Evolutionary conservation across 1,284 basidiomycete genomes (phyloP).

Genomic region (Cryptococcus jaspeensis): DNA sequence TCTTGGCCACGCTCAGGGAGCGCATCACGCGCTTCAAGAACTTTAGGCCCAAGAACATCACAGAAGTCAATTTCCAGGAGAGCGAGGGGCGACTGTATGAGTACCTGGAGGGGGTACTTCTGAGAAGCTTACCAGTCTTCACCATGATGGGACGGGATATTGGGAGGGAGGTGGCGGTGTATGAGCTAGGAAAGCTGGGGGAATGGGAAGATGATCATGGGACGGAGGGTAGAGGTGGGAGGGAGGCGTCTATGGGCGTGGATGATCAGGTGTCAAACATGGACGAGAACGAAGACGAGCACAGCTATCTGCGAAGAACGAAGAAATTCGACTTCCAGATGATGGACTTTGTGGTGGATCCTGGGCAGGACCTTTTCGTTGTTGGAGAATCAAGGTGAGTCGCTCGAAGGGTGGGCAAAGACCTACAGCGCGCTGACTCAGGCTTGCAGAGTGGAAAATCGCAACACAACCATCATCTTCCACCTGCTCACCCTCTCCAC

Average conservation of each 20-base stretch:
- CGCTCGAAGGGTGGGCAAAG: too few relatives aligned
- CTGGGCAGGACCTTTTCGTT: constrained; percentile 48
- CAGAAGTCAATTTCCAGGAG: constrained; percentile 33
- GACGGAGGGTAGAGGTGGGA: constrained; percentile 7
- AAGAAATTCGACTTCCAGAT: constrained; percentile 40
- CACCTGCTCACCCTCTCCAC: constrained; percentile 45
- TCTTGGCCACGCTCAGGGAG: constrained; percentile 41
- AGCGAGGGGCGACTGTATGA: constrained; percentile 47
- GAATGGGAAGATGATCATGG: constrained; percentile 32
- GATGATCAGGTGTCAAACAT: constrained; percentile 12
- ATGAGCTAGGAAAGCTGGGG: constrained; percentile 19
- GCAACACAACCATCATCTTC: constrained; percentile 10
- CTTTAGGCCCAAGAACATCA: constrained; percentile 25
- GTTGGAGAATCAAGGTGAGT: constrained; percentile 40
- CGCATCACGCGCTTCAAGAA: constrained; percentile 42
- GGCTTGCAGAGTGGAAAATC: too few relatives aligned
- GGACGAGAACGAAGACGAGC: constrained; percentile 13
- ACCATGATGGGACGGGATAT: constrained; percentile 14
- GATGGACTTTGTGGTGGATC: constrained; percentile 48
- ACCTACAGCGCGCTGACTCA: too few relatives aligned
- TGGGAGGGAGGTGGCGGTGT: constrained; percentile 30
- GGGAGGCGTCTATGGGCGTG: constrained; percentile 4
- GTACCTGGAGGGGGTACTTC: constrained; percentile 47
- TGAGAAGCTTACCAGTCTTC: constrained; percentile 25
- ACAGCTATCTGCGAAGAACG: constrained; percentile 22